These are phyloP conservation scores for Lodderomyces pseudojiufengensis DNA, from an alignment of 1,139 yeast genomes.

Conservation along the genomic window DNA sequence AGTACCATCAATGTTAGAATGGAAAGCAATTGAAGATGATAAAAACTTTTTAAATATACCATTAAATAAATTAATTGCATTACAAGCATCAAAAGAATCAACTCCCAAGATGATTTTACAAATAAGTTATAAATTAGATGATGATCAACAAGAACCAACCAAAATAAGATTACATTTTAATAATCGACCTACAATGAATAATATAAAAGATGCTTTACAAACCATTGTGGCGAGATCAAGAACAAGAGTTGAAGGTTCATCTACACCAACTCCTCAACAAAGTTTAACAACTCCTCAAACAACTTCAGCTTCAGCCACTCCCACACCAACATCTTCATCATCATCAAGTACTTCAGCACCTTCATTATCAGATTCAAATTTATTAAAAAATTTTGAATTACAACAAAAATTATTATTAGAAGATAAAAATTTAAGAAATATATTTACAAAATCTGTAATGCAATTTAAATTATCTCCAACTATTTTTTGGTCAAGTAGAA, in stretches of 20 bases:
- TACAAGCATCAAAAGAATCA: conserved; percentile 74
- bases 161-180: conserved; percentile 60
- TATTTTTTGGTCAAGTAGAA: conserved; percentile 85
- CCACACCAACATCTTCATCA: conserved; percentile 8
- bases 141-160: conserved; percentile 31
- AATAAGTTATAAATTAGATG: conserved; percentile 40
- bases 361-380: conserved; percentile 33
- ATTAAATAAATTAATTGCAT: conserved; percentile 50
- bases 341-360: conserved; percentile 12
- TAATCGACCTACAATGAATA: conserved; percentile 72
- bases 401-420: conserved; percentile 76
- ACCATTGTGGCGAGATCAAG: conserved; percentile 67
- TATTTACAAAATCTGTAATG: conserved; percentile 87
- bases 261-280: conserved; percentile 26
- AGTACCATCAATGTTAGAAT: conserved; percentile 59
- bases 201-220: conserved; percentile 65
- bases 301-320: conserved; percentile 2
- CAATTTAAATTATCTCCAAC: conserved; percentile 70
- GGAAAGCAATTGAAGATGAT: conserved; percentile 65
- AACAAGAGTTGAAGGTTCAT: conserved; percentile 19
- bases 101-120: conserved; percentile 68
- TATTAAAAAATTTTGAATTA: conserved; percentile 66
- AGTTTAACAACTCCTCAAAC: too few relatives aligned
- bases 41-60: conserved; percentile 47
- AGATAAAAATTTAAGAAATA: conserved; percentile 64